phyloP scores from a whole-genome alignment of 192 early-diverging fungal species.

The Entophlyctis helioformis region DNA sequence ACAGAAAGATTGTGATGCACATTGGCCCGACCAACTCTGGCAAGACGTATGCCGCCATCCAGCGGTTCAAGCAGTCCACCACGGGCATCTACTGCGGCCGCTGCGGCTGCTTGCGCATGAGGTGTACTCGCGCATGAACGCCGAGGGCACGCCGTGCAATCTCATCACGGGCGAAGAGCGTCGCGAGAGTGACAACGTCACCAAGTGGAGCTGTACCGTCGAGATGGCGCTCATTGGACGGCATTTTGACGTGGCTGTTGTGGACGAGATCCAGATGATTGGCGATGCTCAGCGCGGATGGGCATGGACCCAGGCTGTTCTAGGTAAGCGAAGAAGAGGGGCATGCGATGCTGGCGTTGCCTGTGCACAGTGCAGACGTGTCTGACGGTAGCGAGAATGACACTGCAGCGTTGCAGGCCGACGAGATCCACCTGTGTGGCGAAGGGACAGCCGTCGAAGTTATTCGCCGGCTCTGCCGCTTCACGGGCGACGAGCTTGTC shows the following conservation, averaged over 20 bases:
- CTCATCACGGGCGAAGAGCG: slow-evolving; percentile 89
- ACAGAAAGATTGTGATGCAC: slow-evolving; percentile 76
- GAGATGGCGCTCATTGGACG: slow-evolving; percentile 63
- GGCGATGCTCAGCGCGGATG: slow-evolving; percentile 73
- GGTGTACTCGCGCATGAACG: slow-evolving; percentile 76
- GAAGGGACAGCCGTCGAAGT: slow-evolving; percentile 77
- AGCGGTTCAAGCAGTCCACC: slow-evolving; percentile 47
- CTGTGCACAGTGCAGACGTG: too few relatives aligned
- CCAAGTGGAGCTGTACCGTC: slow-evolving; percentile 66
- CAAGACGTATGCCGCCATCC: slow-evolving; percentile 82
- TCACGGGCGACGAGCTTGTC: slow-evolving; percentile 66
- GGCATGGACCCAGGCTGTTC: slow-evolving; percentile 88
- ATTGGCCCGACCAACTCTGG: slow-evolving; percentile 97
- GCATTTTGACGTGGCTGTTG: slow-evolving; percentile 67
- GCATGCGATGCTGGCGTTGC: too few relatives aligned
- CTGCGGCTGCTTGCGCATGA: slow-evolving; percentile 87
- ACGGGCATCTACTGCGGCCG: slow-evolving; percentile 83
- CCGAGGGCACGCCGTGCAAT: slow-evolving; percentile 60
- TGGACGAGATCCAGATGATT: slow-evolving; percentile 99
- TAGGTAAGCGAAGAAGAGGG: too few relatives aligned
- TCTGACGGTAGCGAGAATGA: too few relatives aligned
- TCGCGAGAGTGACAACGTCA: slow-evolving; percentile 32
- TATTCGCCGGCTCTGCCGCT: slow-evolving; percentile 57
- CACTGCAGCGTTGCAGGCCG: slow-evolving; percentile 48
- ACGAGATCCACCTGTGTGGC: slow-evolving; percentile 87